These are phyloP conservation scores for Monilinia fructigena DNA, from an alignment of 2,329 filamentous ascomycete genomes.

Conservation along the genomic window DNA sequence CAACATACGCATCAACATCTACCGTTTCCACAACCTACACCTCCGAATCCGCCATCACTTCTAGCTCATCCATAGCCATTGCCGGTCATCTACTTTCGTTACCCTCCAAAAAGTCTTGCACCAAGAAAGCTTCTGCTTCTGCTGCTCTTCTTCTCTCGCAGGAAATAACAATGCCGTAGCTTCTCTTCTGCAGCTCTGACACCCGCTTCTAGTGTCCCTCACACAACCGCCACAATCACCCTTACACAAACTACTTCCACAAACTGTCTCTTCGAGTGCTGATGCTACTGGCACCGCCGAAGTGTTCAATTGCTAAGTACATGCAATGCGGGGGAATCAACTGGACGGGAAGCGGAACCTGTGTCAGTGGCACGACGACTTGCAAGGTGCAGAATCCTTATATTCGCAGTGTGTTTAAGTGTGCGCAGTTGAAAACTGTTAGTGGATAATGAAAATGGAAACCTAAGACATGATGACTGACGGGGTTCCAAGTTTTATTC, in stretches of 20 bases:
- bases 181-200: constrained; percentile 3
- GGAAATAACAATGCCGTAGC: constrained; percentile 3
- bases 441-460: not conserved
- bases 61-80: not conserved
- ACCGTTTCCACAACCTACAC: not conserved
- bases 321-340: constrained; percentile 34
- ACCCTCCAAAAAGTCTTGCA: constrained; percentile 20
- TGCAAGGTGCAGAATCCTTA: constrained; percentile 32
- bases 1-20: not conserved
- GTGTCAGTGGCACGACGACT: constrained; percentile 32
- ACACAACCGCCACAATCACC: not conserved
- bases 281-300: constrained; percentile 18
- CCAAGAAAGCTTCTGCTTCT: constrained; percentile 5
- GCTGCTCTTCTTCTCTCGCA: not conserved
- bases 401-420: constrained; percentile 36
- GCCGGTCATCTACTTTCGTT: not conserved
- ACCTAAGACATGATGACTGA: not conserved
- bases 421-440: no score
- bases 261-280: not conserved
- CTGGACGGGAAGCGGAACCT: constrained; percentile 34
- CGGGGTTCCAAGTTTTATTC: not conserved
- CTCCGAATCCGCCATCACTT: not conserved
- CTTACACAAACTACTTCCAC: constrained; percentile 1
- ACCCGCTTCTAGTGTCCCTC: not conserved
- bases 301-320: constrained; percentile 27